Evolutionary conservation across 257 asterid species (phyloP), one percentile per base, ranked within the genome.

Genomic region (Eucommia ulmoides): DNA sequence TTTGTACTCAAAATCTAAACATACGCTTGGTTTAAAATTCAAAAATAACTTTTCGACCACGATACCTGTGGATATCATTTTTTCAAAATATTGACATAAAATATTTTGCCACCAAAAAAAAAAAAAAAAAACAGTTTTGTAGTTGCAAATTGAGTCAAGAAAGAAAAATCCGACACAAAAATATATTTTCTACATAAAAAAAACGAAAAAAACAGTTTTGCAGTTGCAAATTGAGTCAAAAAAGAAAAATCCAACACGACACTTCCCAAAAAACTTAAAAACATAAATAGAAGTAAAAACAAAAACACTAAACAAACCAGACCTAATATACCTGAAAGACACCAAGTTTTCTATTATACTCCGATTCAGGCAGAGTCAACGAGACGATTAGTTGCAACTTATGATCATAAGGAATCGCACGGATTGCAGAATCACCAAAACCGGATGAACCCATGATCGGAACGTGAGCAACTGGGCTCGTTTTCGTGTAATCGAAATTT

Each of bases 281-380:
- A 3, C 10, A 38, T 14, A 38, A 15, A 38, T 15, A 38, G 11
- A 38, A 18, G 16, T 7, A 6, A 15, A 14, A 38, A 38, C n/a
- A 2, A 38, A 7, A 3, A 6, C 2, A 15, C 45, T 3, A 5
- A 5, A 38, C n/a, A 15, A 5, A 8, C 11, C 2, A 18, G 3
- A 38, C 3, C 16, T 38, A 38, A 29, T 18, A 7, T 71, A 77
- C 92, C 92, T 81, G 92, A 66, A 81, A 81, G 49, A 74, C 56
- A 25, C 92, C 85, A 33, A 80, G 81, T 50, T 74, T 77, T 8
- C 70, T 52, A 53, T 77, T 77, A 65, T 81, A 74, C 19, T 74
- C 86, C 0, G 92, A 78, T 49, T 81, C 87, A 1, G 87, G 93
- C 70, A 81, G 44, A 3, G 82, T 70, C 23, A 78, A 55, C 9